phyloP scores from a whole-genome alignment of 2,329 filamentous ascomycete species.

The Pseudohalonectria lignicola region DNA sequence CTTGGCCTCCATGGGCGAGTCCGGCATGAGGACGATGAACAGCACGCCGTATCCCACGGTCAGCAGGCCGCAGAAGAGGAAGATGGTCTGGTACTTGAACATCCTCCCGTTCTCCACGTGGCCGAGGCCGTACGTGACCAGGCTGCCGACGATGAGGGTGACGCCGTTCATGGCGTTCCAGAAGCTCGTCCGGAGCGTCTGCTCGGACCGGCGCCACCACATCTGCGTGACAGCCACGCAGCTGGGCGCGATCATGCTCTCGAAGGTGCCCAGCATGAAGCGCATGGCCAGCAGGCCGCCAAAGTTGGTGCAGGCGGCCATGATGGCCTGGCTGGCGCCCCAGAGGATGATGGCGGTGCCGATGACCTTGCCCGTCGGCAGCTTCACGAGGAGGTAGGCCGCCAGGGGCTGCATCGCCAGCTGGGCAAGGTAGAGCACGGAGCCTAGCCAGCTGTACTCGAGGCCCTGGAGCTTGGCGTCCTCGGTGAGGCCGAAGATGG shows the following conservation, averaged over 20 bases:
- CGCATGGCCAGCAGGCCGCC: conserved; percentile 13
- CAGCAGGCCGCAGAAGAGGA: conserved; percentile 49
- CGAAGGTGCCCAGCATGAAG: conserved; percentile 22
- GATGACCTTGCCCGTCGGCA: conserved; percentile 49
- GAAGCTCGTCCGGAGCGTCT: conserved; percentile 50
- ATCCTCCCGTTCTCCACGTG: conserved; percentile 30
- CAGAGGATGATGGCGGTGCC: conserved; percentile 32
- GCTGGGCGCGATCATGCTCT: conserved; percentile 27
- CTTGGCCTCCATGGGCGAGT: conserved; percentile 48
- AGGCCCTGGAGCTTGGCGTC: conserved; percentile 23
- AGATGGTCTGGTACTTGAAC: conserved; percentile 36
- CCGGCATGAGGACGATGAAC: conserved; percentile 46
- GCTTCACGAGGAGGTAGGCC: conserved; percentile 46
- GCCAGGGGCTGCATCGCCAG: conserved; percentile 51
- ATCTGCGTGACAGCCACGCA: conserved; percentile 34
- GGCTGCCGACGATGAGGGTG: conserved; percentile 44
- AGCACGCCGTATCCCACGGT: conserved; percentile 41
- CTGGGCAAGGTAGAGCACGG: conserved; percentile 47
- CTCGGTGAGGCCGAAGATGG: conserved; percentile 35
- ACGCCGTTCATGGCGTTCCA: conserved; percentile 56
- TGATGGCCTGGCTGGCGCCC: conserved; percentile 28
- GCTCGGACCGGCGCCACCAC: conserved; percentile 40
- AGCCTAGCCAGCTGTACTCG: conserved; percentile 28
- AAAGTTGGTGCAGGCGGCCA: conserved; percentile 16
- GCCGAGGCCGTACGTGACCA: conserved; percentile 44